Base-by-base conservation (phyloP, 1,284 basidiomycete species). In the Tylopilus orsonianus region DNA sequence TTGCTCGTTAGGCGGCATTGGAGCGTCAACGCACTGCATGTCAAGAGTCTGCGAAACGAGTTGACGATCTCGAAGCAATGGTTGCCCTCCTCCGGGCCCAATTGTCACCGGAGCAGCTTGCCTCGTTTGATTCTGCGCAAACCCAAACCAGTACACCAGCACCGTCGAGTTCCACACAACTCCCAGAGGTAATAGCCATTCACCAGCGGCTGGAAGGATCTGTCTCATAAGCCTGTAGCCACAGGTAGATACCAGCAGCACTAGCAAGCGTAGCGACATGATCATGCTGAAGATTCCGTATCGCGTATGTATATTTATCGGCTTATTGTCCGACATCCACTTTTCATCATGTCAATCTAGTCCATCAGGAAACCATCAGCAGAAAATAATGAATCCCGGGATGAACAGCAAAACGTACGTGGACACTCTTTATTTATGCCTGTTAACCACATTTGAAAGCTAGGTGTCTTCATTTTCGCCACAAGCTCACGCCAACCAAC, bases 201-300 rank as follows among this genome's bases (percentile, higher is more conserved):
- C n/a, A 36, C 5, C 14, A 8, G 10, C 32, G 24, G 23, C 23
- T 22, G 7, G 4, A 37, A 37, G 32, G 30, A 23, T 29, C 3
- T 46, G 14, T 44, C 61, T 64, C 32, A 60, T 35, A 23, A 26
- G 2, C 24, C 2, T 20, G 18, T 37, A 61, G 57, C 46, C 50
- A 2, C 41, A 22, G 5, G 12, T 48, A 42, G 50, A 56, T 24
- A 14, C 42, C 9, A 43, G 33, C 9, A 43, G 33, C 14, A 4
- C 49, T n/a, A 44, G 47, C 41, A 65, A 51, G 24, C 57, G 54
- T 13, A 62, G 27, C 33, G 59, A 66, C 8, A 37, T 48, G 55
- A 60, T 64, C 34, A 14, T 58, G 9, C 35, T 62, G 27, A 64
- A 56, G 50, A 62, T 66, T 0, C 60, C 63, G 26, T 50, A 33